These are phyloP conservation scores for Dactylellina cionopaga DNA, from an alignment of 2,329 filamentous ascomycete species.

Conservation along the genomic window DNA sequence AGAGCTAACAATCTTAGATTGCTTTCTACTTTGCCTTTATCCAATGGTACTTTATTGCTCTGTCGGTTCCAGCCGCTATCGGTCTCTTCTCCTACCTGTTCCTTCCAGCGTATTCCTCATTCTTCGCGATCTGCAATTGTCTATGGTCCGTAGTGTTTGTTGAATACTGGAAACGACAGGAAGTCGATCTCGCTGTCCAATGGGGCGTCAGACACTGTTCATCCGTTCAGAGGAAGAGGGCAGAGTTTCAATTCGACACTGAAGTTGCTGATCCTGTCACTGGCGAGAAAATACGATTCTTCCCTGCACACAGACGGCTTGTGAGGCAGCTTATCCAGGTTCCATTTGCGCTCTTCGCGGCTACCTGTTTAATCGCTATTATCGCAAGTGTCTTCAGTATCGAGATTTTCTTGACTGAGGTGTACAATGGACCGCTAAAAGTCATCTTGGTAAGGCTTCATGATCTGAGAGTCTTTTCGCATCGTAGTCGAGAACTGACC, in stretches of 20 bases:
- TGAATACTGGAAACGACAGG: slow-evolving; percentile 95
- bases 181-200: slow-evolving; percentile 82
- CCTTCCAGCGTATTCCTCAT: slow-evolving; percentile 82
- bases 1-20: slow-evolving; percentile 65
- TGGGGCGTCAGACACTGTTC: slow-evolving; percentile 91
- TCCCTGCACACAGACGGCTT: slow-evolving; percentile 78
- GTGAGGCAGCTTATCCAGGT: slow-evolving; percentile 81
- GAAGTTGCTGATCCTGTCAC: slow-evolving; percentile 82
- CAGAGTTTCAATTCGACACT: slow-evolving; percentile 81
- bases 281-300: slow-evolving; percentile 79
- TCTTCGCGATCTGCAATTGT: slow-evolving; percentile 80
- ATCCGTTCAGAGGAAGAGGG: slow-evolving; percentile 76
- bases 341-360: slow-evolving; percentile 81
- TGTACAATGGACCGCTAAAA: slow-evolving; percentile 90
- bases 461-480: slow-evolving; percentile 37
- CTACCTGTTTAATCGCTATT: slow-evolving; percentile 77
- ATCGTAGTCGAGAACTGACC: background rate
- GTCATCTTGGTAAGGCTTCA: slow-evolving; percentile 73
- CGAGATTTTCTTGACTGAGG: slow-evolving; percentile 94
- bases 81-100: slow-evolving; percentile 81
- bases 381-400: slow-evolving; percentile 89
- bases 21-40: slow-evolving; percentile 97
- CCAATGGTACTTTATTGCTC: slow-evolving; percentile 86
- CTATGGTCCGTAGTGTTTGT: slow-evolving; percentile 92
- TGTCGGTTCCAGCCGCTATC: slow-evolving; percentile 81